Conservation (phyloP, 1,284 basidiomycete genomes). For the Porogramme epimiltina region DNA sequence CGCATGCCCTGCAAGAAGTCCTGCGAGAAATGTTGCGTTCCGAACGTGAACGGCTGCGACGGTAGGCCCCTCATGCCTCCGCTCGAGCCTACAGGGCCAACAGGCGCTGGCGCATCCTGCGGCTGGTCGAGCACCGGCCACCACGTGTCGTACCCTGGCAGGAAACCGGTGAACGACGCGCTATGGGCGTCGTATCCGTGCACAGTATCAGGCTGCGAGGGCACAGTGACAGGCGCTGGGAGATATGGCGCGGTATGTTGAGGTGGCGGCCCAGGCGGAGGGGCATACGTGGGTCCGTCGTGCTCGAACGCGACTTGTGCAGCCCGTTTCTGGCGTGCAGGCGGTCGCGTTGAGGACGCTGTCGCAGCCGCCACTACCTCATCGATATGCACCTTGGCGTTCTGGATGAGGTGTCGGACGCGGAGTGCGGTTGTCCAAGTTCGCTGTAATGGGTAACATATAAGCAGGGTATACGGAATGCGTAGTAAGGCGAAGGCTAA, state of each 20-base stretch:
- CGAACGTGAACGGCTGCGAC: slow-evolving; percentile 24
- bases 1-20: slow-evolving; percentile 26
- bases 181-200: background rate
- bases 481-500: slow-evolving; percentile 31
- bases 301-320: slow-evolving; percentile 13
- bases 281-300: background rate
- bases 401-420: slow-evolving; percentile 71
- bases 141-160: slow-evolving; percentile 22
- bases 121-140: slow-evolving; percentile 13
- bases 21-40: slow-evolving; percentile 20
- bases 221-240: too few species aligned
- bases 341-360: too few species aligned
- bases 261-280: background rate
- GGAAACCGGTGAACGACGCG: slow-evolving; percentile 1
- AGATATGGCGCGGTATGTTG: background rate
- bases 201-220: background rate
- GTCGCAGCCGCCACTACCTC: slow-evolving; percentile 13
- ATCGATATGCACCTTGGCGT: slow-evolving; percentile 62
- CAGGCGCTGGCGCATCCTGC: too few species aligned
- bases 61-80: slow-evolving; percentile 6
- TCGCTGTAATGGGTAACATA: slow-evolving; percentile 38
- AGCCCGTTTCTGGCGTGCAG: slow-evolving; percentile 9
- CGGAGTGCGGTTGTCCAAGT: slow-evolving; percentile 75
- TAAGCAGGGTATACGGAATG: slow-evolving; percentile 5
- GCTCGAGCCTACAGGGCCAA: too few species aligned